Evolutionary conservation across 495 filamentous ascomycete species (phyloP).

Genomic region (Bacidia rubella): DNA sequence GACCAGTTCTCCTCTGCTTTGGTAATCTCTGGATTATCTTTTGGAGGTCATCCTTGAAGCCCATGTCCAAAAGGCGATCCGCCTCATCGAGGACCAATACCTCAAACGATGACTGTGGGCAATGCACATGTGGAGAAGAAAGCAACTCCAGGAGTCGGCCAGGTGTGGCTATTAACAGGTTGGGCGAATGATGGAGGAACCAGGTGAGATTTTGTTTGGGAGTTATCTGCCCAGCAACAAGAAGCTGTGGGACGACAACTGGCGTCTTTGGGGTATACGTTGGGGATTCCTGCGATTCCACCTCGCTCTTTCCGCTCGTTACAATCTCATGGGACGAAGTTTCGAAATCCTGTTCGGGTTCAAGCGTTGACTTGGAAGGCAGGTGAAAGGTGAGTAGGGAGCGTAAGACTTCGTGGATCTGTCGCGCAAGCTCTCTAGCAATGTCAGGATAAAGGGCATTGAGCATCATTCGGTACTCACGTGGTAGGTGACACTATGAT

Average conservation of each 20-base stretch:
- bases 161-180: conserved; percentile 77
- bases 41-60: conserved; percentile 81
- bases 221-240: conserved; percentile 75
- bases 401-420: conserved; percentile 74
- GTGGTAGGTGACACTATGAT: conserved; percentile 86
- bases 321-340: conserved; percentile 7
- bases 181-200: conserved; percentile 70
- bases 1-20: conserved; percentile 82
- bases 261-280: conserved; percentile 34
- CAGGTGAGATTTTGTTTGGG: conserved; percentile 70
- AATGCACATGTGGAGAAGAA: conserved; percentile 81
- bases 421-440: conserved; percentile 67
- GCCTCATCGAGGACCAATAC: conserved; percentile 88
- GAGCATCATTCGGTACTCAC: conserved; percentile 20
- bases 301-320: conserved; percentile 27
- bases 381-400: conserved; percentile 71
- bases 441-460: not conserved
- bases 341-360: conserved; percentile 28
- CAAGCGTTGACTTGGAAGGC: conserved; percentile 53
- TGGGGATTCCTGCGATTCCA: conserved; percentile 27
- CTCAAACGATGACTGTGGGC: conserved; percentile 77
- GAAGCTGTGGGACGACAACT: conserved; percentile 69
- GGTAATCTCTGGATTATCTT: conserved; percentile 73
- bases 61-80: conserved; percentile 83
- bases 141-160: conserved; percentile 81